Evolutionary conservation across 768 basidiomycete genomes (phyloP).

Genomic region (Calvatia gigantea): DNA sequence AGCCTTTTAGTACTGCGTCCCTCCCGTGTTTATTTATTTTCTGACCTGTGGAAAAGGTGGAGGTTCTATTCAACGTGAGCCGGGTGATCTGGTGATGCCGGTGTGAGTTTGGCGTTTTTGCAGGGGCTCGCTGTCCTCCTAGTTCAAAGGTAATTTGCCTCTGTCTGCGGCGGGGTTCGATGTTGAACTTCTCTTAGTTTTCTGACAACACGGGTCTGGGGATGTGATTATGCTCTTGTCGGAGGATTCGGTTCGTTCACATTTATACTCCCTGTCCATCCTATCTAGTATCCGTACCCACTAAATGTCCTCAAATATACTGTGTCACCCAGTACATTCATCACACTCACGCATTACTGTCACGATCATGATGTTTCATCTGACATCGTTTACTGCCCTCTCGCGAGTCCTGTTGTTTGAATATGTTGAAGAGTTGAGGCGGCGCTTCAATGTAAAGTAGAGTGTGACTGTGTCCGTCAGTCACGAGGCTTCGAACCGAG

Average conservation of each 20-base stretch:
- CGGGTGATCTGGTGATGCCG: neutral
- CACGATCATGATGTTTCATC: neutral
- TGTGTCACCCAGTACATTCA: conserved; percentile 28
- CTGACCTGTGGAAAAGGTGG: conserved; percentile 28
- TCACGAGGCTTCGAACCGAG: too few relatives aligned
- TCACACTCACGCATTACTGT: neutral
- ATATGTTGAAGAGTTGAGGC: too few relatives aligned
- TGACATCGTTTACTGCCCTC: conserved; percentile 9
- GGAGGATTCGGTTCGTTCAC: conserved; percentile 38
- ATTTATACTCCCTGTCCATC: neutral
- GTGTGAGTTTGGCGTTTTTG: neutral
- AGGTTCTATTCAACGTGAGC: conserved; percentile 47
- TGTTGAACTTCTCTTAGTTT: conserved; percentile 29
- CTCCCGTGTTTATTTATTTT: neutral
- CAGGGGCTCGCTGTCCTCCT: conserved; percentile 44
- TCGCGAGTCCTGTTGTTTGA: conserved; percentile 1
- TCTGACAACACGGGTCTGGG: conserved; percentile 41
- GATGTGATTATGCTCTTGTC: conserved; percentile 32
- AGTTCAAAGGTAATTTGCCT: conserved; percentile 38
- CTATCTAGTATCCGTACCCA: neutral
- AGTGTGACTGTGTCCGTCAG: too few relatives aligned
- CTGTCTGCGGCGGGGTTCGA: neutral
- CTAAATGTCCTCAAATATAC: conserved; percentile 15
- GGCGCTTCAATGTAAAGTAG: too few relatives aligned
- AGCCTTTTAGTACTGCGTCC: conserved; percentile 33